Evolutionary conservation across 352 stramenopile species (phyloP).

Genomic region (Aphanomyces cochlioides): DNA sequence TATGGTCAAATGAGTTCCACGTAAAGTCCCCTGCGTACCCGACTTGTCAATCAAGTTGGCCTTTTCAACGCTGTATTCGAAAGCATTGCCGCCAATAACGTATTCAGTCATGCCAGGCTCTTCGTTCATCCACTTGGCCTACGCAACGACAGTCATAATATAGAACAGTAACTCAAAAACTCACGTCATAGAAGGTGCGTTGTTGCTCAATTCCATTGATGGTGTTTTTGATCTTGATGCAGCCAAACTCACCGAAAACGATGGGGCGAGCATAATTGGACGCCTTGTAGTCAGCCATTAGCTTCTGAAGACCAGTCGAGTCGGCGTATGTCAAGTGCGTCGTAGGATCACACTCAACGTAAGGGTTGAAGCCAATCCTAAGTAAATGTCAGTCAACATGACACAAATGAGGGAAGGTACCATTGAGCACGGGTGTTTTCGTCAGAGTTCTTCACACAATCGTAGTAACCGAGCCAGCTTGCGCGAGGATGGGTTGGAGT

Average conservation of each 20-base stretch:
- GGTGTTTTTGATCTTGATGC: slow-evolving; percentile 58
- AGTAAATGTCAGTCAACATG: slow-evolving; percentile 1
- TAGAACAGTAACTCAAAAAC: slow-evolving; percentile 6
- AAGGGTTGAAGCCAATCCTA: slow-evolving; percentile 57
- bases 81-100: slow-evolving; percentile 73
- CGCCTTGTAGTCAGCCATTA: slow-evolving; percentile 57
- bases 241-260: slow-evolving; percentile 71
- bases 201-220: slow-evolving; percentile 60
- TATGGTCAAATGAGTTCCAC: background rate
- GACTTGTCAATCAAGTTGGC: slow-evolving; percentile 49
- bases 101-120: slow-evolving; percentile 64
- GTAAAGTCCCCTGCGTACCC: slow-evolving; percentile 31
- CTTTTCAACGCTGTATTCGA: slow-evolving; percentile 75
- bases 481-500: slow-evolving; percentile 40
- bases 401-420: slow-evolving; percentile 18
- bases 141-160: background rate
- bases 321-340: slow-evolving; percentile 46
- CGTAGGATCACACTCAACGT: slow-evolving; percentile 59
- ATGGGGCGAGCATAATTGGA: slow-evolving; percentile 49
- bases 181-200: slow-evolving; percentile 60
- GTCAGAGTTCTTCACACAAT: slow-evolving; percentile 48
- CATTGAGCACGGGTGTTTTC: slow-evolving; percentile 53
- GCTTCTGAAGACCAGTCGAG: slow-evolving; percentile 45
- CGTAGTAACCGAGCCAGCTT: slow-evolving; percentile 71
- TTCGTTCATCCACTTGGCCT: slow-evolving; percentile 85